Conservation (phyloP, 1,284 basidiomycete genomes). For the Sanghuangporus sanghuang region DNA sequence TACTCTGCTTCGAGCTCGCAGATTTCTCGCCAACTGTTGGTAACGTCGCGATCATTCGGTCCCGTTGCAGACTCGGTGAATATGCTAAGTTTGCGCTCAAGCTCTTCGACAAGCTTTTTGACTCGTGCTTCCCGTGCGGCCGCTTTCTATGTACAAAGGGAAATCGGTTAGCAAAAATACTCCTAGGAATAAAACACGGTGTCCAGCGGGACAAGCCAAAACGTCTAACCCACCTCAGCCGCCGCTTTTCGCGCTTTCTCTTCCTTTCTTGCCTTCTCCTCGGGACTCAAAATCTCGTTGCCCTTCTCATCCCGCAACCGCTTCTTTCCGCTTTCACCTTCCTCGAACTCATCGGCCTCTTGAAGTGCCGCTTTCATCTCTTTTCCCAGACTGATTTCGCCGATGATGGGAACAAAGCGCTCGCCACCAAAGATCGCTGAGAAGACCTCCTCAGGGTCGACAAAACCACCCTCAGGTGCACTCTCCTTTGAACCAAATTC, state of each 20-base stretch:
- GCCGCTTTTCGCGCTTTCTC: conserved; percentile 67
- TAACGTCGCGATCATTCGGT: conserved; percentile 66
- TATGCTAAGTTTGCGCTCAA: conserved; percentile 85
- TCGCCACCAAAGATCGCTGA: conserved; percentile 90
- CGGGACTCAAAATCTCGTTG: conserved; percentile 68
- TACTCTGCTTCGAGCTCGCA: conserved; percentile 81
- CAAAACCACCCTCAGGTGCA: conserved; percentile 68
- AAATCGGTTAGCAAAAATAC: background rate
- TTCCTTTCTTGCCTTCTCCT: conserved; percentile 77
- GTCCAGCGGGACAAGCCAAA: background rate
- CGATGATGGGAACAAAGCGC: conserved; percentile 78
- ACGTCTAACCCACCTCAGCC: conserved; percentile 53
- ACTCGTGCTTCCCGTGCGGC: conserved; percentile 77
- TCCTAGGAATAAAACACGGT: background rate
- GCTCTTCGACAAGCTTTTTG: conserved; percentile 75
- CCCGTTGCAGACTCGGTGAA: conserved; percentile 88
- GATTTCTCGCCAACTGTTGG: conserved; percentile 68
- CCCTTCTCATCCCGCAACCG: conserved; percentile 60
- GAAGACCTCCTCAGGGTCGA: conserved; percentile 88
- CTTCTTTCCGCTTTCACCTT: conserved; percentile 30
- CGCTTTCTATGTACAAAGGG: conserved; percentile 54
- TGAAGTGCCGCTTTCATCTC: conserved; percentile 99
- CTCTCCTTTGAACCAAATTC: conserved; percentile 82
- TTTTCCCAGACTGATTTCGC: conserved; percentile 77
- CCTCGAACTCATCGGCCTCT: conserved; percentile 79